Base-by-base conservation (phyloP, 805 yeast species). In the Myxozyma mucilagina region DNA sequence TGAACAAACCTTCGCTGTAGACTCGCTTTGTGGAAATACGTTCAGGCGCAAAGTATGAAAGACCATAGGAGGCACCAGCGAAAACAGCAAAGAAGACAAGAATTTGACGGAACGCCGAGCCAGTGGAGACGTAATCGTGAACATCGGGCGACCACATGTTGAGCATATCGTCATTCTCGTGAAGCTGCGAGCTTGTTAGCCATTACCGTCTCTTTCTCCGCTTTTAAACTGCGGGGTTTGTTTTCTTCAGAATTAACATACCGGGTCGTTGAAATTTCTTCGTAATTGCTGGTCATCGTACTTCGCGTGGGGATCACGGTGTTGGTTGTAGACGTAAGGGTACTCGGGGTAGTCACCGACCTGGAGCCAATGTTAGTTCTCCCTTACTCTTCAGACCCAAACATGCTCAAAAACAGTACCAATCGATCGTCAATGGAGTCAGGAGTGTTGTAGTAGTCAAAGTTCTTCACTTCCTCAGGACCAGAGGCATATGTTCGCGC, bases 91-190 rank as follows among this genome's bases (percentile, higher is more conserved):
- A 82, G 74, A 87, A 87, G 34, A 65, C 60, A n/a, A 75, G 76
- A 65, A 85, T 81, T 73, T 83, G 83, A 67, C 75, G 79, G 56
- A 84, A 73, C 0, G 96, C 96, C 36, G 82, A 80, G 49, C 74
- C 71, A 74, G 87, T 87, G 43, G 82, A 76, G 38, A 84, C 87
- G 42, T 78, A 73, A 68, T 85, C 84, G 72, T 79, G 84, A 70
- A 85, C 81, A 70, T 89, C 96, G 11, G 96, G 94, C 8, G 96
- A 83, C 96, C 96, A 89, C 80, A 88, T 81, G 73, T 89, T 92
- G 70, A 85, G 79, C 73, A 83, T 76, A 71, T 89, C 96, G 67
- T 86, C 87, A 69, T 85, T 83, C 57, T 85, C 83, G 72, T 85
- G 85, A 66, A 89, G 73, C 34, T 67, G 38, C 5, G 43, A 18